Percentiles rank a stretch among this genome's conserved stretches.
These are phyloP conservation scores for Candida ulmi DNA, from an alignment of 805 yeast species.

Conservation along the genomic window DNA sequence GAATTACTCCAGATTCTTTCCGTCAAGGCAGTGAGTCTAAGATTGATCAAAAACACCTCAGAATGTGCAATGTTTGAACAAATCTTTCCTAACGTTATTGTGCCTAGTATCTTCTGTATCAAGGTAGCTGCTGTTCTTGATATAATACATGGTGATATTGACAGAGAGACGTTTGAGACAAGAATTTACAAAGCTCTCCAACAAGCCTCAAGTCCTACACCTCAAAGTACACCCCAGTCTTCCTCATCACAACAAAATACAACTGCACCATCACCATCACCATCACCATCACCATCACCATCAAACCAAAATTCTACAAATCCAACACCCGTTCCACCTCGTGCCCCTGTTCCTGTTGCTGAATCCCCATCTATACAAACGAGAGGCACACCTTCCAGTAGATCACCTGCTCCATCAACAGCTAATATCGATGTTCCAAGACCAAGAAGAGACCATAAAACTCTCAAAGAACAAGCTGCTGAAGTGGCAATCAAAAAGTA, in stretches of 20 bases:
- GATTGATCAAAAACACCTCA: slow-evolving; percentile 32
- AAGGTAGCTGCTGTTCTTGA: slow-evolving; percentile 41
- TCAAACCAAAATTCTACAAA: too few species aligned
- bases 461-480: slow-evolving; percentile 36
- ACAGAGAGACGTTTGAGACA: slow-evolving; percentile 22
- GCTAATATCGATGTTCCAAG: not conserved
- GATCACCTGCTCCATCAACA: slow-evolving; percentile 2
- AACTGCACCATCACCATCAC: slow-evolving; percentile 2
- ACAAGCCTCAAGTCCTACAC: slow-evolving; percentile 6
- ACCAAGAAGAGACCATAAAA: slow-evolving; percentile 9
- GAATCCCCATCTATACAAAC: slow-evolving; percentile 8
- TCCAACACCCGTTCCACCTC: slow-evolving; percentile 7
- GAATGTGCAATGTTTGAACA: slow-evolving; percentile 47
- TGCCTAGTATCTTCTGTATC: slow-evolving; percentile 58
- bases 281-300: slow-evolving; percentile 1
- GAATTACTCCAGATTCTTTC: slow-evolving; percentile 14
- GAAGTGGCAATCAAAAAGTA: slow-evolving; percentile 32
- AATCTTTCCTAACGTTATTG: slow-evolving; percentile 43
- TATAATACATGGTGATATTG: slow-evolving; percentile 30
- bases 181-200: slow-evolving; percentile 20
- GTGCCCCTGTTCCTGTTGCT: too few species aligned
- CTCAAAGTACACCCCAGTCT: not conserved
- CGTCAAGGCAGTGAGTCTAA: slow-evolving; percentile 34
- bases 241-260: too few species aligned
- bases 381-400: slow-evolving; percentile 1